phyloP scores from a whole-genome alignment of 2,329 filamentous ascomycete genomes.

The Fusarium newnesense region DNA sequence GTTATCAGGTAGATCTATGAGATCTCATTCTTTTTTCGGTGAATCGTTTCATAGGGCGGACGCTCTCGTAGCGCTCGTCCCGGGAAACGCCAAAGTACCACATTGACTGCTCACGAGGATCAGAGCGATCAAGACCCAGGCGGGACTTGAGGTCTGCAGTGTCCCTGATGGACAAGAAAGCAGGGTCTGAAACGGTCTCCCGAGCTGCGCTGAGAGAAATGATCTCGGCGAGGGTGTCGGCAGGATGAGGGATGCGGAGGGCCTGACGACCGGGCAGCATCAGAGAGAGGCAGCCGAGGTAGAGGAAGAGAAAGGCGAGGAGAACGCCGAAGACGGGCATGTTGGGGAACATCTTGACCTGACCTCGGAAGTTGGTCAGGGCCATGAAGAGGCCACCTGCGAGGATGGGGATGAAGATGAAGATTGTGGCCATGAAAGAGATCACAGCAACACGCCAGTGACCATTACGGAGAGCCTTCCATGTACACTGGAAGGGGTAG shows the following conservation, averaged over 20 bases:
- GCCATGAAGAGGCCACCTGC: conserved; percentile 79
- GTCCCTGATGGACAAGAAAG: conserved; percentile 75
- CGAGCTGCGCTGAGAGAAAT: conserved; percentile 81
- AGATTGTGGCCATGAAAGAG: conserved; percentile 68
- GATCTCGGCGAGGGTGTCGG: conserved; percentile 78
- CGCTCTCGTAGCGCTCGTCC: conserved; percentile 56
- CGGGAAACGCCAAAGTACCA: conserved; percentile 62
- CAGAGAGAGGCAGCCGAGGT: conserved; percentile 69
- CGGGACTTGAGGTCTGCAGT: conserved; percentile 75
- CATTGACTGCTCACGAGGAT: conserved; percentile 58
- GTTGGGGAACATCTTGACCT: conserved; percentile 76
- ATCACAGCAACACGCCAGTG: conserved; percentile 74
- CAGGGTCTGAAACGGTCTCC: conserved; percentile 75
- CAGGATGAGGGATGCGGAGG: conserved; percentile 77
- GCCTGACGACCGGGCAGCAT: conserved; percentile 69
- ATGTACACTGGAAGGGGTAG: conserved; percentile 68
- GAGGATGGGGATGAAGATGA: conserved; percentile 72
- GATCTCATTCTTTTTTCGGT: conserved; percentile 53
- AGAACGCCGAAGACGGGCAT: conserved; percentile 78
- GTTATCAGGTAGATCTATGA: conserved; percentile 43
- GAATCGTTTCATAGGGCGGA: conserved; percentile 57
- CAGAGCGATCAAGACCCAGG: conserved; percentile 65
- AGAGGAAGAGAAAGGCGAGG: conserved; percentile 78
- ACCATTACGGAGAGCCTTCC: conserved; percentile 66
- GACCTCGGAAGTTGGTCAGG: conserved; percentile 63